Conservation (phyloP, 2,329 filamentous ascomycete species). For the Septoria petroselini region DNA sequence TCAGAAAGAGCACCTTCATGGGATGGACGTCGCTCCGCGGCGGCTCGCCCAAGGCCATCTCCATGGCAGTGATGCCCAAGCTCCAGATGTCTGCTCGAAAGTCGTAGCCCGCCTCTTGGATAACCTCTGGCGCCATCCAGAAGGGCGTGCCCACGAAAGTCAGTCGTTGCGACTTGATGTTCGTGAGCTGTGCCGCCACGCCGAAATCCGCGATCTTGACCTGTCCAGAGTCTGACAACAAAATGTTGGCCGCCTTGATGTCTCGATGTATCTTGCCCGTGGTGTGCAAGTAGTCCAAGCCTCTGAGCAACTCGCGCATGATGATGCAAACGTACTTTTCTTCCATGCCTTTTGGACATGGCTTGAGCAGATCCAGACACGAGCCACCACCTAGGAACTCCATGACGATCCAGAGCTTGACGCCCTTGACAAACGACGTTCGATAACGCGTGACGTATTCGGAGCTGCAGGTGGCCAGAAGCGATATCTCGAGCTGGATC, state of each 20-base stretch:
- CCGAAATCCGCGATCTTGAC: slow-evolving; percentile 96
- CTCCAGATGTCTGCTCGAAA: slow-evolving; percentile 96
- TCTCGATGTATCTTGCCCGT: slow-evolving; percentile 96
- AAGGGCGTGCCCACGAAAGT: slow-evolving; percentile 97
- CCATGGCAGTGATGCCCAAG: slow-evolving; percentile 84
- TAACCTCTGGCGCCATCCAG: slow-evolving; percentile 96
- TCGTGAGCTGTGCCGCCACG: slow-evolving; percentile 91
- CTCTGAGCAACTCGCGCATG: slow-evolving; percentile 83
- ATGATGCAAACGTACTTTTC: slow-evolving; percentile 92
- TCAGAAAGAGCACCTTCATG: slow-evolving; percentile 90
- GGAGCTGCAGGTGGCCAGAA: slow-evolving; percentile 91
- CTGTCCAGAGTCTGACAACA: slow-evolving; percentile 83
- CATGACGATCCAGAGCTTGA: slow-evolving; percentile 99
- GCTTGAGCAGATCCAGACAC: slow-evolving; percentile 89
- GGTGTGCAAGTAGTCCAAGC: slow-evolving; percentile 88
- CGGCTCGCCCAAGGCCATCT: slow-evolving; percentile 85
- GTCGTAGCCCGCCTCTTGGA: slow-evolving; percentile 78
- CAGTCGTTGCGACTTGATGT: slow-evolving; percentile 95
- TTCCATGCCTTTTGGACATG: slow-evolving; percentile 67
- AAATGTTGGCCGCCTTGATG: slow-evolving; percentile 96
- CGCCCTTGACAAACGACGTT: slow-evolving; percentile 89
- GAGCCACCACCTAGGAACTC: slow-evolving; percentile 94
- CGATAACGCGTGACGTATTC: slow-evolving; percentile 95
- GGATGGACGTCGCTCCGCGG: slow-evolving; percentile 81
- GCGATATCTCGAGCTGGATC: slow-evolving; percentile 94